phyloP scores from a whole-genome alignment of 1,284 basidiomycete species.

The Rhizopogon hawkerae region DNA sequence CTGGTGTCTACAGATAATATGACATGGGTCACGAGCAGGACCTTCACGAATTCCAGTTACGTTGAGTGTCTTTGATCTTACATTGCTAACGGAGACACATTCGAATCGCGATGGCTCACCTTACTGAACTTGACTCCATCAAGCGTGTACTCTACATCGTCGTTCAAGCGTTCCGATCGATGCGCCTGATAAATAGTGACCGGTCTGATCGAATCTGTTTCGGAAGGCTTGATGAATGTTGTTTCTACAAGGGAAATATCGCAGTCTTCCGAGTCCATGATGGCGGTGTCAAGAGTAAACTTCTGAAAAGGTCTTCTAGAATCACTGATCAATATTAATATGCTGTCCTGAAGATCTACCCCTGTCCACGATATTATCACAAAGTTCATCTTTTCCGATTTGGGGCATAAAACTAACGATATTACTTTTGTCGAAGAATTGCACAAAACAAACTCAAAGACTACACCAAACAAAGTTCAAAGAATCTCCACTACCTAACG shows the following conservation, averaged over 20 bases:
- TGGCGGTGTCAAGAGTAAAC: no score
- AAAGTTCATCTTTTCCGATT: neutral
- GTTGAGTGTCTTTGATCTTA: neutral
- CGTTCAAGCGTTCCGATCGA: constrained; percentile 12
- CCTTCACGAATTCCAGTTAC: constrained; percentile 8
- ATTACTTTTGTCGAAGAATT: neutral
- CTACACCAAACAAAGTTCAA: neutral
- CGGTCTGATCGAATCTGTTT: constrained; percentile 13
- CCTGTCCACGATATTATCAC: neutral
- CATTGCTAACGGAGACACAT: neutral
- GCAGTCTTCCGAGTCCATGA: neutral
- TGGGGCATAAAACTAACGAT: neutral
- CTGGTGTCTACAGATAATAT: constrained; percentile 1
- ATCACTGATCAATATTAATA: neutral
- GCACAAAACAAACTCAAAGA: neutral
- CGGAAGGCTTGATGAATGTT: neutral
- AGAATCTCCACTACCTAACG: no score
- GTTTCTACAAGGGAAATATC: neutral
- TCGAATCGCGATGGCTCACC: constrained; percentile 13
- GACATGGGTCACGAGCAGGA: constrained; percentile 22
- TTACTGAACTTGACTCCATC: constrained; percentile 10
- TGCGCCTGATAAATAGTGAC: constrained; percentile 21
- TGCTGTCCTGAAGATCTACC: neutral
- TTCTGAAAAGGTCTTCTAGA: no score
- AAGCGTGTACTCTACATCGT: constrained; percentile 8